Conservation (phyloP, 129 eudicot species). For the Artemisia argyi region DNA sequence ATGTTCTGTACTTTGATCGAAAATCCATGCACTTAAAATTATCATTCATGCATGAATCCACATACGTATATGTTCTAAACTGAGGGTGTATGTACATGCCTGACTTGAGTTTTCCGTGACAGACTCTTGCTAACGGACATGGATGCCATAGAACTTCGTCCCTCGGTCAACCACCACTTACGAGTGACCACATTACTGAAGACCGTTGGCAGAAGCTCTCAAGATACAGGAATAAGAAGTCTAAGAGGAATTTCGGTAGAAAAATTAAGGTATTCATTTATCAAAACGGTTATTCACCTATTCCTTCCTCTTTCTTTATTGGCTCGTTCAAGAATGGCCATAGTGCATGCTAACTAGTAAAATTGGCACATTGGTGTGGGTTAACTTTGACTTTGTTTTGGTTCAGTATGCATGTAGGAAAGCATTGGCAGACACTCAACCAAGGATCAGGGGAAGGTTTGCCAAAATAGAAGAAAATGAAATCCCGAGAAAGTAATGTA, state of each 20-base stretch:
- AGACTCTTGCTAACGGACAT: conserved; percentile 28
- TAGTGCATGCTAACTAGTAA: conserved; percentile 2
- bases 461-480: conserved; percentile 35
- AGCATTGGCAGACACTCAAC: conserved; percentile 45
- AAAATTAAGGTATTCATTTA: conserved; percentile 70
- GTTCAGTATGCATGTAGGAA: conserved; percentile 48
- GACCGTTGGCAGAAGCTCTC: conserved; percentile 87
- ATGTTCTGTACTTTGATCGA: no score
- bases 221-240: conserved; percentile 86
- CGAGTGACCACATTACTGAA: conserved; percentile 29
- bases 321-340: neutral
- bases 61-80: neutral
- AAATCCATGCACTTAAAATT: no score
- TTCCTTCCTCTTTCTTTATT: neutral
- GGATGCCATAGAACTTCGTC: conserved; percentile 18
- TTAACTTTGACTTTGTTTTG: conserved; percentile 19
- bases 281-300: neutral
- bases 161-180: conserved; percentile 19
- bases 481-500: conserved; percentile 26
- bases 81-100: no score
- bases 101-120: conserved; percentile 19
- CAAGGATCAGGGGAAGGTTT: conserved; percentile 47
- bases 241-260: conserved; percentile 87
- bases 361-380: neutral
- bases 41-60: neutral